Base-by-base conservation (phyloP, 225 moss, liverwort and hornwort genomes). In the Marchantia paleacea region DNA sequence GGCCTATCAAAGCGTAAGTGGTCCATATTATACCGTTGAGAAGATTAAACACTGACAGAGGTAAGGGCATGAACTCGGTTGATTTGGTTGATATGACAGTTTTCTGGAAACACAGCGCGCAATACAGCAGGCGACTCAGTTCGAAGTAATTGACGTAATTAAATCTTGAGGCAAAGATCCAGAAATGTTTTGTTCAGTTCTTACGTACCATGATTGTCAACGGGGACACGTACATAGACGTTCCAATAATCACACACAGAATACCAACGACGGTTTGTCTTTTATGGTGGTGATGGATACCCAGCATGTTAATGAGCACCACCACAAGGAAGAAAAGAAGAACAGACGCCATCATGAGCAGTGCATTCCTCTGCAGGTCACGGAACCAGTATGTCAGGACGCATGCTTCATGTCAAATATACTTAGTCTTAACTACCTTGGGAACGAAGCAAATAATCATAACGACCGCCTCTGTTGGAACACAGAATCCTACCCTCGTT, bases 21-120 rank as follows among this genome's bases (percentile, higher is more conserved):
- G 75, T 75, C 75, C 75, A 75, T 7, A 57, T 10, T 28, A 75
- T 30, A 10, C 55, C 75, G 15, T 75, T 75, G 10, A 75, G 57
- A 7, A 75, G 30, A 8, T 30, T 58, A 18, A 30, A 55, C 0
- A 75, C 12, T 3, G 75, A 75, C 24, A 75, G 16, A 7, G 57
- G 57, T 16, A 75, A 24, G 1, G 75, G 75, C 75, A 75, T 75
- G 24, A 26, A 75, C 20, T 55, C 18, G 0, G 75, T 75, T 29
- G 75, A 75, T 8, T 19, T 75, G 7, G 75, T 75, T 15, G 6
- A 11, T 4, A 75, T 75, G 4, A 75, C 75, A 11, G 52, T 55
- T 25, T 12, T 28, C 75, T 75, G 75, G n/a, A 11, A 75, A 69
- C 13, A 25, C 65, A 65, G 10, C 2, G 39, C 39, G 39, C 39